phyloP scores from a whole-genome alignment of 768 basidiomycete genomes.

The Rhizopogon vesiculosus region DNA sequence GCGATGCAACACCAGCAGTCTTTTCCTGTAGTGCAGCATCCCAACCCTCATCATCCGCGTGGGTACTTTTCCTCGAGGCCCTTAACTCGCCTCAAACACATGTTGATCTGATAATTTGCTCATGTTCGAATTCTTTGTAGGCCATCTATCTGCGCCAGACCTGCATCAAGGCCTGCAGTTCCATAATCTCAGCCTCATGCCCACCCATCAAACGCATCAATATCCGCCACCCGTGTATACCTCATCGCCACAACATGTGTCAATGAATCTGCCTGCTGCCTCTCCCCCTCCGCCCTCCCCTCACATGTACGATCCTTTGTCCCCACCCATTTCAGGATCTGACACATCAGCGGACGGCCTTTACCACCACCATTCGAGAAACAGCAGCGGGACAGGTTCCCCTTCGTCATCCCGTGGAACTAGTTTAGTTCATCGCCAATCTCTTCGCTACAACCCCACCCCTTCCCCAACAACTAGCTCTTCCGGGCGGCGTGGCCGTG shows the following conservation, averaged over 20 bases:
- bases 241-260: constrained; percentile 62
- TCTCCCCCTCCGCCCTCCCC: constrained; percentile 74
- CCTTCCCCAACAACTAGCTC: constrained; percentile 75
- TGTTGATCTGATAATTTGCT: constrained; percentile 64
- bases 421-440: constrained; percentile 69
- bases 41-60: constrained; percentile 67
- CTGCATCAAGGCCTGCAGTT: constrained; percentile 63
- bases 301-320: constrained; percentile 80
- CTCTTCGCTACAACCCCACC: constrained; percentile 73
- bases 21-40: constrained; percentile 55
- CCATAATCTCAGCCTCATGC: constrained; percentile 60
- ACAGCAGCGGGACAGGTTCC: constrained; percentile 70
- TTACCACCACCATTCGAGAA: constrained; percentile 64
- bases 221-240: constrained; percentile 59
- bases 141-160: constrained; percentile 60
- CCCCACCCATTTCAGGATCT: constrained; percentile 85
- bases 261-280: constrained; percentile 55
- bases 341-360: constrained; percentile 83
- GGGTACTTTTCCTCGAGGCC: constrained; percentile 49
- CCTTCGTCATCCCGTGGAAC: constrained; percentile 73
- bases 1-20: constrained; percentile 40
- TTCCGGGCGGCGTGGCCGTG: constrained; percentile 59
- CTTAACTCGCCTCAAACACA: constrained; percentile 41
- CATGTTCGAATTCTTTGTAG: constrained; percentile 45
- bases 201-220: constrained; percentile 65